These are phyloP conservation scores for Debaryomyces coudertii DNA, from an alignment of 1,139 yeast species.

Conservation along the genomic window DNA sequence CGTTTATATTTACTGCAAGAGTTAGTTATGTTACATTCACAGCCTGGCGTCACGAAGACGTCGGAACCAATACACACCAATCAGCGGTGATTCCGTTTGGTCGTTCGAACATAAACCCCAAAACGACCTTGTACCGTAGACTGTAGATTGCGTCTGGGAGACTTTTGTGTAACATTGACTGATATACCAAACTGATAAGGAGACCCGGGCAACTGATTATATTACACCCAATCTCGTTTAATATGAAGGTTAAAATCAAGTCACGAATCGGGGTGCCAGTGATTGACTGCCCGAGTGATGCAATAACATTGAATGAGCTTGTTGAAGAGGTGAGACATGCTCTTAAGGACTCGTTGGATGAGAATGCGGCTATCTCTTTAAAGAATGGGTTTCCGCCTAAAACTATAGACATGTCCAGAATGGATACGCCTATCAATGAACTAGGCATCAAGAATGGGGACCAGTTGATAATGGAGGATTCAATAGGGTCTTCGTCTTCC, in stretches of 20 bases:
- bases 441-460: slow-evolving; percentile 61
- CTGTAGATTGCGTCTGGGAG: background rate
- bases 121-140: background rate
- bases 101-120: background rate
- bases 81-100: background rate
- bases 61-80: background rate
- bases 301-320: slow-evolving; percentile 19
- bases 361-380: slow-evolving; percentile 24
- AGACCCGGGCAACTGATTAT: background rate
- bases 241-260: slow-evolving; percentile 30
- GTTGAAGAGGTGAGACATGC: slow-evolving; percentile 18
- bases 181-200: slow-evolving; percentile 1
- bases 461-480: slow-evolving; percentile 46
- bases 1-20: slow-evolving; percentile 4
- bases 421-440: slow-evolving; percentile 27
- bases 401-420: slow-evolving; percentile 33
- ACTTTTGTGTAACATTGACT: background rate
- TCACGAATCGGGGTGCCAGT: slow-evolving; percentile 22
- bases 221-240: background rate
- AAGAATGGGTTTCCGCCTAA: slow-evolving; percentile 68
- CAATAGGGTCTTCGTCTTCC: slow-evolving; percentile 1
- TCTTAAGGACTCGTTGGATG: slow-evolving; percentile 19
- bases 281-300: slow-evolving; percentile 18
- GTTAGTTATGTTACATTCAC: background rate
- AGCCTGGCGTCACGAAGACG: background rate